Conservation (phyloP, 306 rosid species). For the apple (Malus domestica) region ASM211411v1 NC_041791.1:32314001-32314500, state of each 20-base stretch:
- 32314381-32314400: constrained; percentile 77
- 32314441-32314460: background rate
- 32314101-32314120: background rate
- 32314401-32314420: constrained; percentile 4
- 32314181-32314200: constrained; percentile 72
- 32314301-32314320: constrained; percentile 70
- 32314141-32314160: constrained; percentile 14
- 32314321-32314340: constrained; percentile 78
- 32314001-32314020: background rate
- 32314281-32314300: constrained; percentile 70
- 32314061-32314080: background rate
- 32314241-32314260: constrained; percentile 49
- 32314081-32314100: background rate
- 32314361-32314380: constrained; percentile 68
- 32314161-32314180: constrained; percentile 53
- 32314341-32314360: constrained; percentile 73
- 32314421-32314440: background rate
- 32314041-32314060: background rate
- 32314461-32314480: background rate
- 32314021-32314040: background rate
- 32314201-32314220: constrained; percentile 78
- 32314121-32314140: background rate
- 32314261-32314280: constrained; percentile 70
- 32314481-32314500: background rate
- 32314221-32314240: constrained; percentile 60